Evolutionary conservation across 2,329 filamentous ascomycete species (phyloP).

Genomic region (Pseudogymnoascus sp.): DNA sequence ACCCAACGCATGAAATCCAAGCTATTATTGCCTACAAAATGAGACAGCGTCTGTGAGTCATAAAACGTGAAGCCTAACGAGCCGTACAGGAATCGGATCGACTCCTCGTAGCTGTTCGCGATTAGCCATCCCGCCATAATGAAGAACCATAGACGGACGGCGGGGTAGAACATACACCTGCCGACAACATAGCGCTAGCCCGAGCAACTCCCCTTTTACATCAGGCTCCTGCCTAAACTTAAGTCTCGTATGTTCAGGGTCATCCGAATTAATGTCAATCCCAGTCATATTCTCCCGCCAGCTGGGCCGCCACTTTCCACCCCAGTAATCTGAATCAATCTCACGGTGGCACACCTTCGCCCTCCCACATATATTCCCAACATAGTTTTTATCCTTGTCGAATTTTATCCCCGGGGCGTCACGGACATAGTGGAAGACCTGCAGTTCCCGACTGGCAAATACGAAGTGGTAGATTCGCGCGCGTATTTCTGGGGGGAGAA

Average conservation of each 20-base stretch:
- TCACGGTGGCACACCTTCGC: too few species aligned
- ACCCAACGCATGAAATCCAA: background rate
- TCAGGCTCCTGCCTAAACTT: background rate
- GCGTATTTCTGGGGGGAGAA: background rate
- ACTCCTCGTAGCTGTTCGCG: background rate
- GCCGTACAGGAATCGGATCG: background rate
- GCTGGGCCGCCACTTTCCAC: background rate
- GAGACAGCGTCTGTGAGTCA: background rate
- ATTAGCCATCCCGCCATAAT: background rate
- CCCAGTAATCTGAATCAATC: background rate
- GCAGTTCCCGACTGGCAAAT: background rate
- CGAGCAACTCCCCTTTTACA: background rate
- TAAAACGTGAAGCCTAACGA: background rate
- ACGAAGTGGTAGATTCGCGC: background rate
- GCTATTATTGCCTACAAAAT: background rate
- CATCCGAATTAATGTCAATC: background rate
- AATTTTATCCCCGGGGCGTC: background rate
- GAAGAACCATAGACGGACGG: too few species aligned
- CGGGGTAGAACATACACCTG: background rate
- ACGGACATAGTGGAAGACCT: too few species aligned
- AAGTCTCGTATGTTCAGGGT: background rate
- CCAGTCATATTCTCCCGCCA: background rate
- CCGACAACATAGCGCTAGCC: background rate
- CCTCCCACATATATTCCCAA: too few species aligned
- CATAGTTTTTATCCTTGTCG: background rate